These are phyloP conservation scores for Chaetomium cochliodes DNA, from an alignment of 495 filamentous ascomycete species.

Conservation along the genomic window DNA sequence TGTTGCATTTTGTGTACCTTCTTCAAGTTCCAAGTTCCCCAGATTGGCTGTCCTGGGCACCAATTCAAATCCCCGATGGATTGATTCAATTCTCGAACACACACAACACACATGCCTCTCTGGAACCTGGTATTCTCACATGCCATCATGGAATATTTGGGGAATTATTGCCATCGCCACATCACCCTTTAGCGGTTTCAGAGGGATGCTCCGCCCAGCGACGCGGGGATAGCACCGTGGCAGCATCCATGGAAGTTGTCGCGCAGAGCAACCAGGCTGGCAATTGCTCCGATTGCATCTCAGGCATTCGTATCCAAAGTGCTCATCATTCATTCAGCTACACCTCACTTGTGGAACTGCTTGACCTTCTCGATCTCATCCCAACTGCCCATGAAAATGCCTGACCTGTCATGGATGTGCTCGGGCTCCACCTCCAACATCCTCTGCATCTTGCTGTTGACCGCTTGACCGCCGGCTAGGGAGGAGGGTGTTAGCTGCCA, in stretches of 20 bases:
- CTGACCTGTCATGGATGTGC: constrained; percentile 91
- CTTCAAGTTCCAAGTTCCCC: too few species aligned
- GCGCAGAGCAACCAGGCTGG: too few species aligned
- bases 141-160: not conserved
- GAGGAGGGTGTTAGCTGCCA: constrained; percentile 21
- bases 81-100: not conserved
- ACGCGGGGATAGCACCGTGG: not conserved
- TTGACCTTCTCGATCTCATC: constrained; percentile 97
- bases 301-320: constrained; percentile 11
- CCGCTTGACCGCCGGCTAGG: constrained; percentile 81
- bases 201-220: not conserved
- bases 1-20: not conserved
- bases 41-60: too few species aligned
- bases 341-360: constrained; percentile 51
- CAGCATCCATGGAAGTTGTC: not conserved
- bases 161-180: not conserved
- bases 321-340: not conserved
- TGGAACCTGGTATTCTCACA: not conserved
- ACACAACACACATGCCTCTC: too few species aligned
- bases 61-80: not conserved
- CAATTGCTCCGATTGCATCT: not conserved
- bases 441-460: constrained; percentile 83
- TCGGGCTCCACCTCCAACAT: constrained; percentile 89
- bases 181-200: not conserved
- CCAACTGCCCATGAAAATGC: constrained; percentile 93